A percentile compares a stretch with the other conserved stretches of the same genome.
Conservation (phyloP, 108 stramenopile species). For the Discostella pseudostelligera region DNA sequence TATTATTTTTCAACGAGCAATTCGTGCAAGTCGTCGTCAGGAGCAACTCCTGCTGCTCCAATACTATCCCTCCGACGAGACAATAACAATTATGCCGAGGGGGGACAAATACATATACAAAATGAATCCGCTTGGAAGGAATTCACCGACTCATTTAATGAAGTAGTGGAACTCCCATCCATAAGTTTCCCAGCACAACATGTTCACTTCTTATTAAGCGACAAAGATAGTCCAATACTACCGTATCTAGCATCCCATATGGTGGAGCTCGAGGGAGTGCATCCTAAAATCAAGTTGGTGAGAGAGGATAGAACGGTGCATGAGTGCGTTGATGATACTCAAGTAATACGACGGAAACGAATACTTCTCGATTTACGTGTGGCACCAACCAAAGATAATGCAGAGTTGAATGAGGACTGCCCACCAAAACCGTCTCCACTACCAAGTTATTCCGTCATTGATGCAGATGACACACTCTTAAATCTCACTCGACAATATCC, state of each 20-base stretch:
- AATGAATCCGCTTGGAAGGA: conserved; percentile 34
- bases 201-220: conserved; percentile 37
- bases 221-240: conserved; percentile 41
- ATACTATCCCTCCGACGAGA: neutral
- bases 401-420: neutral
- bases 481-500: conserved; percentile 16
- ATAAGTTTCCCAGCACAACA: conserved; percentile 42
- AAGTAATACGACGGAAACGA: conserved; percentile 22
- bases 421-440: neutral
- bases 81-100: neutral
- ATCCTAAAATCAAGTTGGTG: conserved; percentile 70
- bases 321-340: neutral
- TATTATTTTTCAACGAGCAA: neutral
- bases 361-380: conserved; percentile 34
- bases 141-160: conserved; percentile 21
- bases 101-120: too few relatives aligned
- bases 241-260: conserved; percentile 53
- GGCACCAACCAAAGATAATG: neutral
- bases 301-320: conserved; percentile 29
- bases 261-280: conserved; percentile 53
- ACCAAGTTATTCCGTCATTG: neutral
- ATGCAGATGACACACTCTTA: neutral
- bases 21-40: neutral
- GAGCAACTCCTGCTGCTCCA: neutral
- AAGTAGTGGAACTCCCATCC: conserved; percentile 35